Evolutionary conservation across 306 rosid species (phyloP).

Genomic region (Prunus mume): DNA sequence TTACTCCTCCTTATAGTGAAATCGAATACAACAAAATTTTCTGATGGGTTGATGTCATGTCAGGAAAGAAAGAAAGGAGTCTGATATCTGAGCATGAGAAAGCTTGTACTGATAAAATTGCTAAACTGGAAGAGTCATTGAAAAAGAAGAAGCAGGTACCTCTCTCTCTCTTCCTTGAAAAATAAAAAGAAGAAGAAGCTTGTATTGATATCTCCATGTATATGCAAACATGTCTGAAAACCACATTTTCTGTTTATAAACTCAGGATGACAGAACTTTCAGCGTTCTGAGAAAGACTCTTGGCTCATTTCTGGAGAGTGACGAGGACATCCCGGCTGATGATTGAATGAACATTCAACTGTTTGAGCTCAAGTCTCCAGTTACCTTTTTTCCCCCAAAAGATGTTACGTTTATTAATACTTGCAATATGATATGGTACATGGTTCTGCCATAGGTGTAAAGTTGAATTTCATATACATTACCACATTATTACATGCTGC

Average conservation of each 20-base stretch:
- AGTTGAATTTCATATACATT: neutral
- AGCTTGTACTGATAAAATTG: slow-evolving; percentile 63
- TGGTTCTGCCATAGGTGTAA: neutral
- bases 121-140: slow-evolving; percentile 72
- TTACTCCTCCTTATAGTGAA: neutral
- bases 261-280: slow-evolving; percentile 85
- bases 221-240: slow-evolving; percentile 12
- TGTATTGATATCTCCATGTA: no score
- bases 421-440: neutral
- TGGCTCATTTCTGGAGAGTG: slow-evolving; percentile 72
- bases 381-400: neutral
- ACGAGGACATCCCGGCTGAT: slow-evolving; percentile 81
- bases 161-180: neutral
- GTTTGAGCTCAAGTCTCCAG: neutral
- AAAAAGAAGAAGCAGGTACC: slow-evolving; percentile 82
- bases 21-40: neutral
- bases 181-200: no score
- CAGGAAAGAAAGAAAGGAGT: slow-evolving; percentile 81
- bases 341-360: slow-evolving; percentile 38
- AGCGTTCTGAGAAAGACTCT: slow-evolving; percentile 82
- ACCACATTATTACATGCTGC: neutral
- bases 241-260: neutral
- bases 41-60: slow-evolving; percentile 23
- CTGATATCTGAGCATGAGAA: slow-evolving; percentile 77
- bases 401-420: neutral